Percentiles rank a stretch among this genome's conserved stretches.
phyloP scores from a whole-genome alignment of 2,329 filamentous ascomycete species.

The Cercospora berteroae region DNA sequence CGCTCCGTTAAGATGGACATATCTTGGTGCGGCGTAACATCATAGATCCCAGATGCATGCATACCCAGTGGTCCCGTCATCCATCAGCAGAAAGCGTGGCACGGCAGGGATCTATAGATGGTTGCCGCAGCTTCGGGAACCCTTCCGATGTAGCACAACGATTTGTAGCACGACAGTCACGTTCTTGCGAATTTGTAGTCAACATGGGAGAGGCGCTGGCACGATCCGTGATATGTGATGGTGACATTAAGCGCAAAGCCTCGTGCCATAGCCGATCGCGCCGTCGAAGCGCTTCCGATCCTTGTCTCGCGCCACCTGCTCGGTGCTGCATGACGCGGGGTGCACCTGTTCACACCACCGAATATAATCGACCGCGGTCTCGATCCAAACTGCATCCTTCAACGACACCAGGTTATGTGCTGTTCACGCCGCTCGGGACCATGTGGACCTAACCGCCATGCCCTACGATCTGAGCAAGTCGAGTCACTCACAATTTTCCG shows the following conservation, averaged over 20 bases:
- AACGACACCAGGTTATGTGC: neutral
- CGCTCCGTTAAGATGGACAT: slow-evolving; percentile 45
- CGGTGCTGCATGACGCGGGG: slow-evolving; percentile 2
- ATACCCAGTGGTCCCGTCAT: neutral
- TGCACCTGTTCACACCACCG: slow-evolving; percentile 5
- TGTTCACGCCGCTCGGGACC: neutral
- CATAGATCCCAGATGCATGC: neutral
- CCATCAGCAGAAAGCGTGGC: neutral
- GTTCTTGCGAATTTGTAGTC: neutral
- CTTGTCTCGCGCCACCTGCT: neutral
- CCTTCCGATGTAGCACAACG: neutral
- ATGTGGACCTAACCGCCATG: neutral
- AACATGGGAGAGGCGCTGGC: neutral
- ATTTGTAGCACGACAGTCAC: neutral
- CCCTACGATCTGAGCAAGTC: neutral
- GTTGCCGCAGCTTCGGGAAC: neutral
- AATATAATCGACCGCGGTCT: slow-evolving; percentile 7
- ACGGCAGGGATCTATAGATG: neutral
- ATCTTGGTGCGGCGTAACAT: slow-evolving; percentile 40
- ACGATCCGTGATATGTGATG: neutral
- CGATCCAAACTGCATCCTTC: slow-evolving; percentile 3
- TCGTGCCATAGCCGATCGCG: neutral
- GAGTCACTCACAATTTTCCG: neutral
- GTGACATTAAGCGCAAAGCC: neutral
- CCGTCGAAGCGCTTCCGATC: neutral